Percentiles rank a stretch among this genome's conserved stretches.
phyloP scores from a whole-genome alignment of 2,329 filamentous ascomycete species.

The Aureobasidium sp. region DNA sequence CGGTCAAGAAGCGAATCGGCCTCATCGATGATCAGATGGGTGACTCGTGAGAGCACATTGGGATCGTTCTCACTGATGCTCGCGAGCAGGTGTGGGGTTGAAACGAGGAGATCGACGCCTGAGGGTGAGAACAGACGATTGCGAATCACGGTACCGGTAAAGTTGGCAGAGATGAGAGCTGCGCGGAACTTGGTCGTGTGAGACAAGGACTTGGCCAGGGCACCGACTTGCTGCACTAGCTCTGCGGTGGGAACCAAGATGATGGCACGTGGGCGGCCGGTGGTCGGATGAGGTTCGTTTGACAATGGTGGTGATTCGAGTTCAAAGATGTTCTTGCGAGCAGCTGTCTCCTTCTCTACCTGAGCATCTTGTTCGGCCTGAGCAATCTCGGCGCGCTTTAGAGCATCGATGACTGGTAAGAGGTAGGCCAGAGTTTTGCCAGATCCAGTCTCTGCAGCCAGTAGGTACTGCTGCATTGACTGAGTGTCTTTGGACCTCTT shows the following conservation, averaged over 20 bases:
- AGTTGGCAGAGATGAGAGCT: slow-evolving; percentile 70
- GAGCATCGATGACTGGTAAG: slow-evolving; percentile 71
- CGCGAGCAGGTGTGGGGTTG: slow-evolving; percentile 82
- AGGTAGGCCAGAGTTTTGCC: slow-evolving; percentile 95
- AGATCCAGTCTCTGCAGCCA: slow-evolving; percentile 94
- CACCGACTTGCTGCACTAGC: slow-evolving; percentile 79
- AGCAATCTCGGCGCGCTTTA: slow-evolving; percentile 63
- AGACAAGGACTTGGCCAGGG: slow-evolving; percentile 71
- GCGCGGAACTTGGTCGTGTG: slow-evolving; percentile 84
- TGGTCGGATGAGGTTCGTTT: slow-evolving; percentile 63
- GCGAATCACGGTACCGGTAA: slow-evolving; percentile 72
- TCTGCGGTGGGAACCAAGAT: slow-evolving; percentile 90
- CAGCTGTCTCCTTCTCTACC: slow-evolving; percentile 31
- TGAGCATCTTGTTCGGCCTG: slow-evolving; percentile 40
- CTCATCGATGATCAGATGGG: slow-evolving; percentile 85
- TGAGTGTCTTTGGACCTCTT: slow-evolving; percentile 31
- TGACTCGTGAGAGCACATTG: slow-evolving; percentile 85
- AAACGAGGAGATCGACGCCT: slow-evolving; percentile 78
- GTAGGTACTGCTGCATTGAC: slow-evolving; percentile 59
- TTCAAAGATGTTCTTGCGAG: slow-evolving; percentile 50
- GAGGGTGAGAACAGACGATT: slow-evolving; percentile 71
- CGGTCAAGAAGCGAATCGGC: slow-evolving; percentile 93
- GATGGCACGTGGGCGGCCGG: slow-evolving; percentile 72
- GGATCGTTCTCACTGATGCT: slow-evolving; percentile 86
- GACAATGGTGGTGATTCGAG: slow-evolving; percentile 51